Percentiles rank a stretch among this genome's conserved stretches.
Evolutionary conservation across 148 eudicot genomes (phyloP).

Genomic region (Cornus controversa): DNA sequence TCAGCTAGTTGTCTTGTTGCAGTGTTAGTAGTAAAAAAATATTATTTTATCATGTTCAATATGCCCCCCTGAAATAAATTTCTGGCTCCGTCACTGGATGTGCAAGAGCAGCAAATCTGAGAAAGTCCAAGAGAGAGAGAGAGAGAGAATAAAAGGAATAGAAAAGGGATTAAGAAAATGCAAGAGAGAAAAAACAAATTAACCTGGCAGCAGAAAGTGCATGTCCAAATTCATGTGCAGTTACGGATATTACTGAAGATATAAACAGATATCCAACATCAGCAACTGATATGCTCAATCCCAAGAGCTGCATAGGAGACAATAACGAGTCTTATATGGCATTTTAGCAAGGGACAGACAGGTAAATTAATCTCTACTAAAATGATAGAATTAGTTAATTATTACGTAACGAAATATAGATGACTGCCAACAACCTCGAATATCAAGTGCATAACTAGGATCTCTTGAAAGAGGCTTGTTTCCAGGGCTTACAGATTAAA

Average conservation of each 20-base stretch:
- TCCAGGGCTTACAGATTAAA: neutral
- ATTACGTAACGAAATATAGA: neutral
- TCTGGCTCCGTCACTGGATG: too few relatives aligned
- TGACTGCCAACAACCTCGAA: neutral
- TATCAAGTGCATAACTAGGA: neutral
- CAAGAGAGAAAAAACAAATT: constrained; percentile 19
- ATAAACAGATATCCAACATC: constrained; percentile 58
- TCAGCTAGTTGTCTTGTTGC: too few relatives aligned
- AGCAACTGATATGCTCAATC: constrained; percentile 44
- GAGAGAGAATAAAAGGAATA: neutral
- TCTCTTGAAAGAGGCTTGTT: neutral
- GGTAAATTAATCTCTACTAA: neutral
- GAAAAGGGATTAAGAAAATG: too few relatives aligned
- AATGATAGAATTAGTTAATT: constrained; percentile 1
- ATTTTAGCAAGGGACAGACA: neutral
- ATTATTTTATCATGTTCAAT: too few relatives aligned
- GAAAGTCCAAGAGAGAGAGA: neutral
- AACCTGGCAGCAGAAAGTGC: constrained; percentile 97
- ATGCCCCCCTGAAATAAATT: too few relatives aligned
- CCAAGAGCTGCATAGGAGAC: constrained; percentile 46
- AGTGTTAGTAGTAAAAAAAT: too few relatives aligned
- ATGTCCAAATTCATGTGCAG: constrained; percentile 88
- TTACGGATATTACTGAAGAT: constrained; percentile 63
- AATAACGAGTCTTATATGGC: neutral
- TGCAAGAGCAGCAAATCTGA: neutral